These are phyloP conservation scores for Talaromyces piceae DNA, from an alignment of 2,329 filamentous ascomycete genomes.

Conservation along the genomic window DNA sequence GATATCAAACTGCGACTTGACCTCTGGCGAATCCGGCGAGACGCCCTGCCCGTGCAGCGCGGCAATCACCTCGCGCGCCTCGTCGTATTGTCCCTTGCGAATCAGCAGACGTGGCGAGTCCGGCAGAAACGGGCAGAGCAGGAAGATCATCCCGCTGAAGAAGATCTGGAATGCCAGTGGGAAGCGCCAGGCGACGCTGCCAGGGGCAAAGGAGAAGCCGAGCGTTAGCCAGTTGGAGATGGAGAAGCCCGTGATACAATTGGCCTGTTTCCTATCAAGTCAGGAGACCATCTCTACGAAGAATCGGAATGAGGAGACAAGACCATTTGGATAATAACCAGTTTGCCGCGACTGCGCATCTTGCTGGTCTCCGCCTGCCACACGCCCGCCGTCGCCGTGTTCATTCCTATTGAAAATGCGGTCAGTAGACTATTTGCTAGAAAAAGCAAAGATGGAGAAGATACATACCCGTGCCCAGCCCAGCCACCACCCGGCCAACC, in stretches of 20 bases:
- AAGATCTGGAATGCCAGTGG: slow-evolving; percentile 38
- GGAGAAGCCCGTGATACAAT: slow-evolving; percentile 42
- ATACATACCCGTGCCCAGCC: slow-evolving; percentile 36
- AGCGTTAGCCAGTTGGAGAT: slow-evolving; percentile 44
- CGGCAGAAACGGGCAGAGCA: slow-evolving; percentile 32
- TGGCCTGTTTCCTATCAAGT: slow-evolving; percentile 33
- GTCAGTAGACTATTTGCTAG: too few relatives aligned
- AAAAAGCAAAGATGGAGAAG: too few relatives aligned
- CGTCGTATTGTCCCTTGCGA: slow-evolving; percentile 32
- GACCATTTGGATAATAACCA: slow-evolving; percentile 25
- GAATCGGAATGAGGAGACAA: slow-evolving; percentile 1
- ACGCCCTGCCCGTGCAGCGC: slow-evolving; percentile 6
- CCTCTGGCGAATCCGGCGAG: slow-evolving; percentile 2
- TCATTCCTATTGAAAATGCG: slow-evolving; percentile 24
- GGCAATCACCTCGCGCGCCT: slow-evolving; percentile 29
- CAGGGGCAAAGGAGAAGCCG: slow-evolving; percentile 25
- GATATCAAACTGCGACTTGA: slow-evolving; percentile 13
- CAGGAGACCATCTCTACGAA: slow-evolving; percentile 9
- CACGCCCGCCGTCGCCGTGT: slow-evolving; percentile 41
- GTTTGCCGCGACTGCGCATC: slow-evolving; percentile 22
- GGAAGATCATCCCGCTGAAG: slow-evolving; percentile 34
- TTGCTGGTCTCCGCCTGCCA: slow-evolving; percentile 39
- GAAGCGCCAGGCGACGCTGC: slow-evolving; percentile 35
- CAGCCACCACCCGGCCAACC: slow-evolving; percentile 42
- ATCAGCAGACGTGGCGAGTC: slow-evolving; percentile 41